These are phyloP conservation scores for Boletus semigastroideus DNA, from an alignment of 1,284 basidiomycete genomes.

Conservation along the genomic window DNA sequence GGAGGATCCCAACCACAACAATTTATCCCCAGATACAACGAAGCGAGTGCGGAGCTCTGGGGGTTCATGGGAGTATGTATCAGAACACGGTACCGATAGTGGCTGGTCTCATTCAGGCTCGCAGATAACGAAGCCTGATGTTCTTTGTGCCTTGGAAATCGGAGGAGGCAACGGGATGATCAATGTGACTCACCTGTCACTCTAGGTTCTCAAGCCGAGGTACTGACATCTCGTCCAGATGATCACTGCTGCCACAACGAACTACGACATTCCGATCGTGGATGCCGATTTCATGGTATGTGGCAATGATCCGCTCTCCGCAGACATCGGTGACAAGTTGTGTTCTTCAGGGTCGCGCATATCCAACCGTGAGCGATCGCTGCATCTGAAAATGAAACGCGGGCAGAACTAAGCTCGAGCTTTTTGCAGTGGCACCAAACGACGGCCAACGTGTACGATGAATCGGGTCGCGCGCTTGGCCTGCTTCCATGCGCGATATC, in stretches of 20 bases:
- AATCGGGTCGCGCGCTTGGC: constrained; percentile 28
- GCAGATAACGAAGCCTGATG: constrained; percentile 38
- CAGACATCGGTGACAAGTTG: constrained; percentile 4
- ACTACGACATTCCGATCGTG: constrained; percentile 38
- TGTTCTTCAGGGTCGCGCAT: constrained; percentile 36
- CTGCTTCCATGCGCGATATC: constrained; percentile 36
- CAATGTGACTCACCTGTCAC: constrained; percentile 35
- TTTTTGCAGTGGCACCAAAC: constrained; percentile 33
- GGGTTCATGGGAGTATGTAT: constrained; percentile 24
- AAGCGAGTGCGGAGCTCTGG: constrained; percentile 31
- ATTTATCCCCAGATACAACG: constrained; percentile 28
- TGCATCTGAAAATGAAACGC: constrained; percentile 1
- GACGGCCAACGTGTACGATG: constrained; percentile 41
- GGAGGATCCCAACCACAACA: not conserved
- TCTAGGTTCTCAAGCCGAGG: not conserved
- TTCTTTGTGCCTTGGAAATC: constrained; percentile 45
- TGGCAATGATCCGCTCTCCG: constrained; percentile 2
- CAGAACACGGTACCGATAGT: not conserved
- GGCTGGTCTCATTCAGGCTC: constrained; percentile 9
- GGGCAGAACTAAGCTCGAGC: not conserved
- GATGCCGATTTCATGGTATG: constrained; percentile 53
- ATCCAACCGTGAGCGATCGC: constrained; percentile 29
- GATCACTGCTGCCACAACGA: constrained; percentile 37
- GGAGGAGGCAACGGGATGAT: constrained; percentile 59
- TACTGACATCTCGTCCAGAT: constrained; percentile 26